Evolutionary conservation across 1,284 basidiomycete species (phyloP).

Genomic region (Fomitopsis pinicola): DNA sequence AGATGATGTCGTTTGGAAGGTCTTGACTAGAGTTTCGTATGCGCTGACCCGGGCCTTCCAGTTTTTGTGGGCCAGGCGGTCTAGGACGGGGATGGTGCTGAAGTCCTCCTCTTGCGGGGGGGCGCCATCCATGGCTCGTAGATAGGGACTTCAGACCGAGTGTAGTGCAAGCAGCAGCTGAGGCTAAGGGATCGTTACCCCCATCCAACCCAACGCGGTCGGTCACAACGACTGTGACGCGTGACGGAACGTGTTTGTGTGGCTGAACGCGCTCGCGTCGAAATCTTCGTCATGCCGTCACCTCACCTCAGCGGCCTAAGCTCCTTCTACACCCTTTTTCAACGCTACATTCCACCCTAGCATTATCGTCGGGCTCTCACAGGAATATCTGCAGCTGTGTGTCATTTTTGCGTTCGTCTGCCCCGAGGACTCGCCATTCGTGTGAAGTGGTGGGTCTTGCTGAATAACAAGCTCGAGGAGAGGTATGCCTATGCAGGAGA

Average conservation of each 20-base stretch:
- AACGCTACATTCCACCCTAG: not conserved
- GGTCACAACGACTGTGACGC: conserved; percentile 8
- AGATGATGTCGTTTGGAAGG: conserved; percentile 83
- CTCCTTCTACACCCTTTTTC: not conserved
- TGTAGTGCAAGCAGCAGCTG: not conserved
- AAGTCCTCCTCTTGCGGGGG: conserved; percentile 95
- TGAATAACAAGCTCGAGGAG: not conserved
- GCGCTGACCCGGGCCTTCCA: conserved; percentile 97
- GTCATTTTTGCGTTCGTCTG: not conserved
- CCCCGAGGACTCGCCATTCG: not conserved
- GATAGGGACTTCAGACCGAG: conserved; percentile 8
- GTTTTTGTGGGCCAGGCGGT: conserved; percentile 90
- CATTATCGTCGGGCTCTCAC: not conserved
- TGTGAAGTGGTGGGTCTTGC: not conserved
- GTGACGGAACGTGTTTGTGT: conserved; percentile 5
- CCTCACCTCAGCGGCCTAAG: not conserved
- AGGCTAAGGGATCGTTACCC: conserved; percentile 1
- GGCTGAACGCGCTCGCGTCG: not conserved
- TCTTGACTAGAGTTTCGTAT: conserved; percentile 86
- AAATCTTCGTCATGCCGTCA: not conserved
- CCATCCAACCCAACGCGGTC: conserved; percentile 7
- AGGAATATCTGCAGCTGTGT: not conserved
- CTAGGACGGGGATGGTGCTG: conserved; percentile 73
- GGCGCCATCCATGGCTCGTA: conserved; percentile 75
- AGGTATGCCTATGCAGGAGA: not conserved